A percentile compares a stretch with the other conserved stretches of the same genome.
Evolutionary conservation across 192 early-diverging fungal genomes (phyloP).

Genomic region (Coemansia sp.): DNA sequence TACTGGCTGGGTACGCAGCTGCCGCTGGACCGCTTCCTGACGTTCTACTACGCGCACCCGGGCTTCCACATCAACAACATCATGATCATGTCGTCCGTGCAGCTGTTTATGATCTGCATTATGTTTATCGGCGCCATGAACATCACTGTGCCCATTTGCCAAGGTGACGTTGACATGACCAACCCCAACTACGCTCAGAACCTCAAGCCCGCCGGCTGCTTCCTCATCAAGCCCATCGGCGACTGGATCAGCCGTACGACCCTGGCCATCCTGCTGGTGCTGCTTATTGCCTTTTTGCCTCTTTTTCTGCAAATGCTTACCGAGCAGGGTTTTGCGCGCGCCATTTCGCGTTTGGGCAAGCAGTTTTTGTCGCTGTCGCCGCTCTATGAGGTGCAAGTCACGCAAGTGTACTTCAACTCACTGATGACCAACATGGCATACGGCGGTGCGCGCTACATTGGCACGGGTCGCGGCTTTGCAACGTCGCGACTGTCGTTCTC

Average conservation of each 20-base stretch:
- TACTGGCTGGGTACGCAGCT: constrained; percentile 84
- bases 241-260: constrained; percentile 83
- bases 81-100: constrained; percentile 77
- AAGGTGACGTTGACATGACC: constrained; percentile 57
- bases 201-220: constrained; percentile 59
- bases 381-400: constrained; percentile 82
- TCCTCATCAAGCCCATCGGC: constrained; percentile 67
- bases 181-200: constrained; percentile 51
- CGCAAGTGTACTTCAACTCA: constrained; percentile 79
- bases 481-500: constrained; percentile 74
- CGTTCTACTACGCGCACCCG: constrained; percentile 86
- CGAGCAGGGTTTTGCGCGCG: constrained; percentile 74
- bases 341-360: constrained; percentile 67
- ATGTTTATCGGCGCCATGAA: constrained; percentile 74
- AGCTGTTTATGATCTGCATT: constrained; percentile 76
- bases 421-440: constrained; percentile 75
- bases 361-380: constrained; percentile 81
- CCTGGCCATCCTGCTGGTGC: constrained; percentile 75
- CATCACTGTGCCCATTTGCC: constrained; percentile 58
- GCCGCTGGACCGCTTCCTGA: constrained; percentile 80
- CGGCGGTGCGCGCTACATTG: constrained; percentile 82
- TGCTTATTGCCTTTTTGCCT: constrained; percentile 77
- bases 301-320: constrained; percentile 80
- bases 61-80: constrained; percentile 90
- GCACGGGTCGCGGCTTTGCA: constrained; percentile 81